phyloP scores from a whole-genome alignment of 305 asterid genomes.

The Lippia alba region DNA sequence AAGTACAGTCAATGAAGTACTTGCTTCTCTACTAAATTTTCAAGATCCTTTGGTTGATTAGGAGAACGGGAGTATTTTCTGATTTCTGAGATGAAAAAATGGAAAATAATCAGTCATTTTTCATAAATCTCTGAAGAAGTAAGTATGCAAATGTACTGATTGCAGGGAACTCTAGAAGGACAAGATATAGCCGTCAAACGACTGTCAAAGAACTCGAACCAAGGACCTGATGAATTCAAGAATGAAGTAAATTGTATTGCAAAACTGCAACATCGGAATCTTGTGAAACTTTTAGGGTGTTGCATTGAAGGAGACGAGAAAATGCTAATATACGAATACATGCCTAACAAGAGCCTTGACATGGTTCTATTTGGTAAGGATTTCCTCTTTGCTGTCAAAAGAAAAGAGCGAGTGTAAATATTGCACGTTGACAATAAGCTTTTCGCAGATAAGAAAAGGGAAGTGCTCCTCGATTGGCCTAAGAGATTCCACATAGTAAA shows the following conservation, averaged over 20 bases:
- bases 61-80: background rate
- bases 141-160: too few relatives aligned
- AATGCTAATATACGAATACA: background rate
- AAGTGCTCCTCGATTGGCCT: conserved; percentile 35
- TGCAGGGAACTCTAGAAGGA: conserved; percentile 43
- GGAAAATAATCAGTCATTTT: too few relatives aligned
- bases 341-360: background rate
- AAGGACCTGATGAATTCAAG: conserved; percentile 8
- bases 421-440: background rate
- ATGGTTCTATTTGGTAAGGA: background rate
- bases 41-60: too few relatives aligned
- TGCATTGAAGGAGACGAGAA: background rate
- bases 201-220: conserved; percentile 27
- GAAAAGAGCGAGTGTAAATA: background rate
- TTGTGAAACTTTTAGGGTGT: background rate
- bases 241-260: background rate
- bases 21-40: too few relatives aligned
- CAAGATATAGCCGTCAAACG: conserved; percentile 51
- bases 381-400: background rate
- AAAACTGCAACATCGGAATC: conserved; percentile 1
- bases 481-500: conserved; percentile 37
- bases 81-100: too few relatives aligned
- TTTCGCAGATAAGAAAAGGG: conserved; percentile 34
- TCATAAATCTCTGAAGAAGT: too few relatives aligned
- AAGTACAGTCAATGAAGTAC: too few relatives aligned